Base-by-base conservation (phyloP, 2,329 filamentous ascomycete genomes). In the Paramyrothecium sp. region DNA sequence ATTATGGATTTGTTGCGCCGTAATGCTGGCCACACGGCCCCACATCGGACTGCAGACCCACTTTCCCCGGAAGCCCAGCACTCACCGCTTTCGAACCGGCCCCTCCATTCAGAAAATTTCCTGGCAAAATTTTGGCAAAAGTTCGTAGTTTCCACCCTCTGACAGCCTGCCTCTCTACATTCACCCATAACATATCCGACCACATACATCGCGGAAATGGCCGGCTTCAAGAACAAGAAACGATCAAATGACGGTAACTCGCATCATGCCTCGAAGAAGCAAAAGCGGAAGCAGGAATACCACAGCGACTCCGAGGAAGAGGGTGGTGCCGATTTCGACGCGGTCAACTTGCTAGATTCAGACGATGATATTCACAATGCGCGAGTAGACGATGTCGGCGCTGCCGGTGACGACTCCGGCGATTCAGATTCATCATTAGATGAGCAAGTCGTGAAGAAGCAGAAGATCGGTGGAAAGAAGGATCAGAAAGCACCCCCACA, bases 341-440 rank as follows among this genome's bases (percentile, higher is more conserved):
- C 81, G 2, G 79, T 83, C 60, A 78, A 84, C 61, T 73, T 85
- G 17, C 74, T 84, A 53, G 82, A 84, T 66, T 84, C 81, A 5
- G 82, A 86, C 63, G 82, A 85, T 56, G 81, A 84, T 55, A 76
- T 85, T 54, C 78, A 83, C 64, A 80, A 84, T 62, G 78, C 78
- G 47, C 68, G 71, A 7, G 80, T 78, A 19, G 82, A 86, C 58
- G 81, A 84, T 47, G 74, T 77, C 47, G 75, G 72, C 11, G 70
- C 65, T 16, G 75, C 74, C 0, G 76, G 70, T 13, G 71, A 73
- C 3, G 72, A 71, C 16, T 67, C 58, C 5, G 38, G 5, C 13
- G 38, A 44, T 19, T 44, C 38, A 17, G 13, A 44, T 19, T 44
- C 38, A 19, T 44, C 38, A 17, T 44, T 44, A 19, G 38, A 44